A percentile compares a stretch with the other conserved stretches of the same genome.
Conservation (phyloP, 768 basidiomycete species). For the Dendrothele bispora region DNA sequence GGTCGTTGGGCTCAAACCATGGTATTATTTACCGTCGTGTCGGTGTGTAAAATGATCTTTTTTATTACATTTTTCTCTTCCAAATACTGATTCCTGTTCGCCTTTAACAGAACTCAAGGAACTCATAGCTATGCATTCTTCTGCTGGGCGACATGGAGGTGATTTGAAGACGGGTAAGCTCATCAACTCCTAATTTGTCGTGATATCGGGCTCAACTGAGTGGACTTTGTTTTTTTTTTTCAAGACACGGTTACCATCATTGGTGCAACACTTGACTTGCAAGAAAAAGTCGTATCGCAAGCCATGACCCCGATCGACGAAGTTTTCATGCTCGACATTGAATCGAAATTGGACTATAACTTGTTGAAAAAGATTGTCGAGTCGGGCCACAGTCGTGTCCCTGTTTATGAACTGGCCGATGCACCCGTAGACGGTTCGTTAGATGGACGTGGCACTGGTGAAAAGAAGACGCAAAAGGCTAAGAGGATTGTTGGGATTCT, state of each 20-base stretch:
- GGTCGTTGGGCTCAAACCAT: slow-evolving; percentile 77
- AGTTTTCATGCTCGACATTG: slow-evolving; percentile 85
- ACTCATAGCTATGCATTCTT: slow-evolving; percentile 85
- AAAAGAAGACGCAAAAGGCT: slow-evolving; percentile 42
- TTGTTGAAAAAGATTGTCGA: slow-evolving; percentile 73
- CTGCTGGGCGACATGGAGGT: slow-evolving; percentile 71
- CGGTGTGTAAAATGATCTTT: slow-evolving; percentile 28
- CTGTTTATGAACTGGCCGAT: slow-evolving; percentile 79
- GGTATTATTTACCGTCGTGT: slow-evolving; percentile 88
- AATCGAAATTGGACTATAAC: slow-evolving; percentile 79
- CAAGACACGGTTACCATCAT: slow-evolving; percentile 88
- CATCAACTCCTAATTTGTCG: too few relatives aligned
- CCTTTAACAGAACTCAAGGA: slow-evolving; percentile 86
- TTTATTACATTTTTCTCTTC: neutral
- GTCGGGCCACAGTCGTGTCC: slow-evolving; percentile 83
- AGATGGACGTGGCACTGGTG: slow-evolving; percentile 1
- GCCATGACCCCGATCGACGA: slow-evolving; percentile 81
- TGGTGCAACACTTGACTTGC: slow-evolving; percentile 85
- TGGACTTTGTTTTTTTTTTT: too few relatives aligned
- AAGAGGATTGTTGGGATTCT: slow-evolving; percentile 88
- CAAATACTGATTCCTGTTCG: neutral
- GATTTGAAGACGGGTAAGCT: too few relatives aligned
- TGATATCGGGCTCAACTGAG: too few relatives aligned
- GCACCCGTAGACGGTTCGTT: slow-evolving; percentile 30
- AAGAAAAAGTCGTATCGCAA: slow-evolving; percentile 76